Conservation (phyloP, 139 green algal genomes). For the Nannochloris sp. region DNA sequence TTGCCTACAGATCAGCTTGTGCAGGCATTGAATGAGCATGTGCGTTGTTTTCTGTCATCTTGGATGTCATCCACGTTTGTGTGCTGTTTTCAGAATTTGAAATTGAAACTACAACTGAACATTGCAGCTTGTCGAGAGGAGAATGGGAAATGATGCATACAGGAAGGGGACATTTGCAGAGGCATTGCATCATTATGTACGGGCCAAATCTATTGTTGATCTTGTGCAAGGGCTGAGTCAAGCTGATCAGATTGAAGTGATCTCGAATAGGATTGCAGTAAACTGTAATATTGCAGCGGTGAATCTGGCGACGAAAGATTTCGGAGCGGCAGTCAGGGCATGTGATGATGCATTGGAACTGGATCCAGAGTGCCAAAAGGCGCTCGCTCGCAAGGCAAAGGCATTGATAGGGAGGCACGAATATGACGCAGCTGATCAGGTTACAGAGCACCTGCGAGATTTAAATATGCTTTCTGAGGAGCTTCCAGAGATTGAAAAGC, state of each 20-base stretch:
- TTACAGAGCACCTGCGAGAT: slow-evolving; percentile 7
- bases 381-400: slow-evolving; percentile 37
- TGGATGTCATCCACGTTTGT: background rate
- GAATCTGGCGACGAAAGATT: slow-evolving; percentile 30
- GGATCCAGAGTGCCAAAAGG: slow-evolving; percentile 33
- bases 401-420: slow-evolving; percentile 30
- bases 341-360: slow-evolving; percentile 35
- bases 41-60: slow-evolving; percentile 11
- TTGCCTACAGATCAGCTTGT: slow-evolving; percentile 52
- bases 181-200: slow-evolving; percentile 45
- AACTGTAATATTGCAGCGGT: slow-evolving; percentile 53
- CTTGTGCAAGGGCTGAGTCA: slow-evolving; percentile 30
- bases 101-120: too few relatives aligned
- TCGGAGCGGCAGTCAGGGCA: slow-evolving; percentile 18
- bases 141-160: slow-evolving; percentile 43
- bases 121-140: slow-evolving; percentile 44
- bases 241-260: slow-evolving; percentile 47
- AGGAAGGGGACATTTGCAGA: slow-evolving; percentile 12
- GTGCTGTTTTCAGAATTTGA: too few relatives aligned
- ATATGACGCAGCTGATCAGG: slow-evolving; percentile 12
- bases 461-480: slow-evolving; percentile 10
- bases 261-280: slow-evolving; percentile 33
- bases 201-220: slow-evolving; percentile 43
- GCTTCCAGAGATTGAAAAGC: background rate
- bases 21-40: slow-evolving; percentile 61